Base-by-base conservation (phyloP, 192 early-diverging fungal species). In the Coemansia sp. region DNA sequence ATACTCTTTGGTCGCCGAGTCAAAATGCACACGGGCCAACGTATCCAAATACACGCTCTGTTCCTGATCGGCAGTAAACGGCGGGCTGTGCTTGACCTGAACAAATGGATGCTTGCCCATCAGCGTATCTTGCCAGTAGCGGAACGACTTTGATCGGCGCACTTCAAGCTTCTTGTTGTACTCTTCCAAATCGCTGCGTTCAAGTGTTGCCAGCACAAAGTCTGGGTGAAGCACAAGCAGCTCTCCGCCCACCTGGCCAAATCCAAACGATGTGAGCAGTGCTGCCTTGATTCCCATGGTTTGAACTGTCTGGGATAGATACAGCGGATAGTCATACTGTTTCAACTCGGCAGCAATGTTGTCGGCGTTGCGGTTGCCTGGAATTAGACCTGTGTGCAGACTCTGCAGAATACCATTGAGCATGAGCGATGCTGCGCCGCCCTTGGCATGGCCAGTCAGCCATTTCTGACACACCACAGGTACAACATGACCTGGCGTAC, bases 251-350 rank as follows among this genome's bases (percentile, higher is more conserved):
- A 84, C 87, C 64, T 91, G 88, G 22, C 88, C 89, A 64, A 89
- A 89, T 5, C 89, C 89, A 71, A 90, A 89, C 48, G 73, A 81
- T 64, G 86, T 89, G n/a, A 90, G 76, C 56, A 90, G 50, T 37
- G 72, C 89, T 0, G 89, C 87, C 58, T 85, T 86, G 62, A 89
- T 78, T 17, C 88, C 88, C 57, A 82, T 69, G 12, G 88, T 91
- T 55, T 88, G 82, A 49, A 91, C 80, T 3, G 86, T 71, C 54
- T 78, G 82, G 31, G 88, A 90, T 10, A 91, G 90, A 79, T 93
- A 97, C 17, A 94, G 65, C 39, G 91, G 82, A 75, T 93, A 83
- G 57, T 93, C 89, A 68, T 86, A 94, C 65, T 90, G 75, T 29
- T 79, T 71, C 63, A 95, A 83, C 21, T 21, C 21, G 0, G 21